Evolutionary conservation across 768 basidiomycete genomes (phyloP).

Genomic region (Termitomyces sp.): DNA sequence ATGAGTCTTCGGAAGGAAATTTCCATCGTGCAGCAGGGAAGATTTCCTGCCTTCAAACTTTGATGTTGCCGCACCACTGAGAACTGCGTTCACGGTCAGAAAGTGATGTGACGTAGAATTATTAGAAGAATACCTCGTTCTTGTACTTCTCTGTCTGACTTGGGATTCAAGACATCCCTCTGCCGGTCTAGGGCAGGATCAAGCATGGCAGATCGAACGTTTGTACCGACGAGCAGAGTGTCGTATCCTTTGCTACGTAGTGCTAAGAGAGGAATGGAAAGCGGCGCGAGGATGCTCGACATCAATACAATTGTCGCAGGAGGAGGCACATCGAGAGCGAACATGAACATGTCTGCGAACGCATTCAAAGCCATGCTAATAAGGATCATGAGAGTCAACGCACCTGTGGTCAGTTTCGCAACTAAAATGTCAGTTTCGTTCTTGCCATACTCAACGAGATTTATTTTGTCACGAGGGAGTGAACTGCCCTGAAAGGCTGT

Average conservation of each 20-base stretch:
- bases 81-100: not conserved
- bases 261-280: constrained; percentile 1
- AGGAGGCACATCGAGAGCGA: constrained; percentile 1
- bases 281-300: not conserved
- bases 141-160: not conserved
- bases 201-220: not conserved
- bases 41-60: not conserved
- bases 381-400: not conserved
- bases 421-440: not conserved
- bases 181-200: constrained; percentile 5
- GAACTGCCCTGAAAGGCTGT: not conserved
- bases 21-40: not conserved
- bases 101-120: not conserved
- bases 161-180: not conserved
- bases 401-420: constrained; percentile 3
- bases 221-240: not conserved
- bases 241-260: constrained; percentile 6
- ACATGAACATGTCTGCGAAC: constrained; percentile 10
- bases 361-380: not conserved
- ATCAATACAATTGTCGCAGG: constrained; percentile 13
- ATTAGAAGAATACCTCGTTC: not conserved
- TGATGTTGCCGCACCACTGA: too few species aligned
- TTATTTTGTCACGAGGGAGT: not conserved
- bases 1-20: not conserved
- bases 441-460: not conserved